Evolutionary conservation across 495 filamentous ascomycete species (phyloP).

Genomic region (Neurospora sp.): DNA sequence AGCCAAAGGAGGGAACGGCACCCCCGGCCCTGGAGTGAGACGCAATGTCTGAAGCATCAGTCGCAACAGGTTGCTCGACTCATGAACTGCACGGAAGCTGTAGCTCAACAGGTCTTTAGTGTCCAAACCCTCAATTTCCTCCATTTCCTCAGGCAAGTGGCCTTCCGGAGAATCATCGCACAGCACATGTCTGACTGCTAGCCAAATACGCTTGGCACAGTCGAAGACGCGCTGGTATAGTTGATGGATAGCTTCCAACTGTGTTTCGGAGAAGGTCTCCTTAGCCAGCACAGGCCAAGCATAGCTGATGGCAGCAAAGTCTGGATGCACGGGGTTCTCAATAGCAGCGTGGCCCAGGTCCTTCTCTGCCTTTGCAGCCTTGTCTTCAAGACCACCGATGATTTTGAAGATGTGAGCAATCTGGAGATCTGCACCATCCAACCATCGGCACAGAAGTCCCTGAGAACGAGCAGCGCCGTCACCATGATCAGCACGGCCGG

Average conservation of each 20-base stretch:
- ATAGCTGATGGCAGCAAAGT: constrained; percentile 50
- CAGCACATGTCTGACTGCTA: constrained; percentile 58
- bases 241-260: constrained; percentile 29
- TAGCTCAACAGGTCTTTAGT: constrained; percentile 89
- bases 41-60: constrained; percentile 38
- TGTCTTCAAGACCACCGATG: constrained; percentile 43
- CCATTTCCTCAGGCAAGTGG: constrained; percentile 61
- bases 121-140: constrained; percentile 54
- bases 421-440: constrained; percentile 29
- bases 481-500: constrained; percentile 74
- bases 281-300: constrained; percentile 32
- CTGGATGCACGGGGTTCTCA: constrained; percentile 59
- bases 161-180: constrained; percentile 92
- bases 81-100: constrained; percentile 84
- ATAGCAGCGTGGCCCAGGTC: constrained; percentile 52
- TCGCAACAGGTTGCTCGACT: constrained; percentile 62
- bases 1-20: constrained; percentile 25
- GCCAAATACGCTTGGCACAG: constrained; percentile 60
- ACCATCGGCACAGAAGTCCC: constrained; percentile 37
- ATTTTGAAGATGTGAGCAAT: constrained; percentile 35
- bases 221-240: constrained; percentile 46
- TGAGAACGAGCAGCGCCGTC: constrained; percentile 67
- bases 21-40: constrained; percentile 16
- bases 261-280: constrained; percentile 16
- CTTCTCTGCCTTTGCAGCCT: constrained; percentile 42